Evolutionary conservation across 163 green algal genomes (phyloP).

Genomic region (Scenedesmus sp.): DNA sequence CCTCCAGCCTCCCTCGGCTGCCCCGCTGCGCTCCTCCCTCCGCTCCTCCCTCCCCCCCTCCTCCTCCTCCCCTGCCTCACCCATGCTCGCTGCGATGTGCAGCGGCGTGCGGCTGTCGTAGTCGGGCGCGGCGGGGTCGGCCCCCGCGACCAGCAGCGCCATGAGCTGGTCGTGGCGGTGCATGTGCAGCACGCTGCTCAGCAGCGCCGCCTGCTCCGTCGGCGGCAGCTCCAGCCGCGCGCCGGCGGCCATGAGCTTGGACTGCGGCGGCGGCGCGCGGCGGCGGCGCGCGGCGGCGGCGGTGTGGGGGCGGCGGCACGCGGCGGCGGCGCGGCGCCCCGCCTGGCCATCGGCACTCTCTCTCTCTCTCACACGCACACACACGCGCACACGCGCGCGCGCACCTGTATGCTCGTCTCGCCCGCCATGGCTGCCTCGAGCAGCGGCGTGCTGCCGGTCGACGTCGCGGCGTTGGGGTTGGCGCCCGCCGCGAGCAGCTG

Average conservation of each 20-base stretch:
- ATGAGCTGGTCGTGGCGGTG: slow-evolving; percentile 57
- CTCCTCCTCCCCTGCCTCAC: too few relatives aligned
- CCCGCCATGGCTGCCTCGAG: slow-evolving; percentile 33
- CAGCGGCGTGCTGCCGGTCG: slow-evolving; percentile 22
- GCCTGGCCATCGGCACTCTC: too few relatives aligned
- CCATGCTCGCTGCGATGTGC: slow-evolving; percentile 61
- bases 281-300: too few relatives aligned
- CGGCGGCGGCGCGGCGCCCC: too few relatives aligned
- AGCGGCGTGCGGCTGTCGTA: slow-evolving; percentile 62
- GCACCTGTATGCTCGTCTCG: slow-evolving; percentile 15
- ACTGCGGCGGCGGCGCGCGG: too few relatives aligned
- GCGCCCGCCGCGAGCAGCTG: slow-evolving; percentile 37
- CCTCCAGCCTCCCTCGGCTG: too few relatives aligned
- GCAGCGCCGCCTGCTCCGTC: slow-evolving; percentile 32
- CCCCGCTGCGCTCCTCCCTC: too few relatives aligned
- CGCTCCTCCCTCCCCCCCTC: too few relatives aligned
- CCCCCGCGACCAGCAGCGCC: slow-evolving; percentile 53
- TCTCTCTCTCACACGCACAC: too few relatives aligned
- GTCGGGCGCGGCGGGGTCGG: slow-evolving; percentile 51
- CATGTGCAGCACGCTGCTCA: slow-evolving; percentile 31
- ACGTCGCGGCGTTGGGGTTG: slow-evolving; percentile 31
- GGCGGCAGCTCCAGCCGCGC: slow-evolving; percentile 12
- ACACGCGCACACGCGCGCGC: neutral
- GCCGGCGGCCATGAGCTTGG: slow-evolving; percentile 7
- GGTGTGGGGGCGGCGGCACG: too few relatives aligned